Evolutionary conservation across 106 monocot genomes (phyloP).

Genomic region (Dioscorea zingiberensis): DNA sequence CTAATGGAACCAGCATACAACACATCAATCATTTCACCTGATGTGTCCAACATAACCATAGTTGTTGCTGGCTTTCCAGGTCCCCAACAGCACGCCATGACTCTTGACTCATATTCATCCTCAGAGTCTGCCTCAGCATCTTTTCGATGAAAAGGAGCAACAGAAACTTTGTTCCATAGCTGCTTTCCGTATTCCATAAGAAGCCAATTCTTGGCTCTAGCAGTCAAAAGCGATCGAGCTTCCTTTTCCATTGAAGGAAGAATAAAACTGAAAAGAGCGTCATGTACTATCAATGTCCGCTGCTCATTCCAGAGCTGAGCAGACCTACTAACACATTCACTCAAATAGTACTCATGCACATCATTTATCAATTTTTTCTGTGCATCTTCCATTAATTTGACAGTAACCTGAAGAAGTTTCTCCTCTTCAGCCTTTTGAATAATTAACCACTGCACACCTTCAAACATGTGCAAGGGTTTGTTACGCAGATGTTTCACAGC

Average conservation of each 20-base stretch:
- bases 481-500: conserved; percentile 74
- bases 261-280: conserved; percentile 60
- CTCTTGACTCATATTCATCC: conserved; percentile 59
- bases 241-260: conserved; percentile 97
- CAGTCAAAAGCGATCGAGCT: conserved; percentile 60
- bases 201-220: conserved; percentile 78
- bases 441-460: conserved; percentile 78
- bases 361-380: conserved; percentile 58
- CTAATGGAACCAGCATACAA: conserved; percentile 86
- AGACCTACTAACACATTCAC: conserved; percentile 73
- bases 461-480: conserved; percentile 75
- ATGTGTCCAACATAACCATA: conserved; percentile 91
- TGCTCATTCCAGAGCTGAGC: conserved; percentile 94
- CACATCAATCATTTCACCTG: conserved; percentile 92
- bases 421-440: conserved; percentile 98
- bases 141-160: conserved; percentile 70
- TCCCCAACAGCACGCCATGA: conserved; percentile 96
- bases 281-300: conserved; percentile 70
- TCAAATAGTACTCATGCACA: conserved; percentile 69
- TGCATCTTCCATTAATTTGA: conserved; percentile 59
- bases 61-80: conserved; percentile 91
- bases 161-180: conserved; percentile 84
- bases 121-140: conserved; percentile 37
- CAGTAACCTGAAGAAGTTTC: conserved; percentile 79
- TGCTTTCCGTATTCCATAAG: conserved; percentile 78